These are phyloP conservation scores for Colletotrichum agaves DNA, from an alignment of 2,329 filamentous ascomycete species.

Conservation along the genomic window DNA sequence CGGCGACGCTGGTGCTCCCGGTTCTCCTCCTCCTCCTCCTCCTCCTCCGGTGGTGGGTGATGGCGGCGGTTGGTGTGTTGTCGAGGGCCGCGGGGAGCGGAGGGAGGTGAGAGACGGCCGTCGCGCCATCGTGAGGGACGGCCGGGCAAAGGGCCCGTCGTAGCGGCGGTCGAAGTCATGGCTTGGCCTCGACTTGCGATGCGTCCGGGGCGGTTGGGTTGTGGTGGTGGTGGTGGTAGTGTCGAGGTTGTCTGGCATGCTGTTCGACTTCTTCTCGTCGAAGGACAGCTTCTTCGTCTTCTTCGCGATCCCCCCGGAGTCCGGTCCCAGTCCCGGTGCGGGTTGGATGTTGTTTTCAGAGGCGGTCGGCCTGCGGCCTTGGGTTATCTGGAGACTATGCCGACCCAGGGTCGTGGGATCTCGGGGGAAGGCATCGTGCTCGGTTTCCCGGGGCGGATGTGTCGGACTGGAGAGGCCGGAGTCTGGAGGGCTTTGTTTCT, in stretches of 20 bases:
- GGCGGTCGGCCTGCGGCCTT: neutral
- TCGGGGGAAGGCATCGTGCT: neutral
- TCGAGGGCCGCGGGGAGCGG: neutral
- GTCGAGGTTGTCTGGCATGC: slow-evolving; percentile 7
- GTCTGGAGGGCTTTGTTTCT: slow-evolving; percentile 1
- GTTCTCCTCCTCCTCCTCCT: no score
- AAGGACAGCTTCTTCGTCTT: neutral
- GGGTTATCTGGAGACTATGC: slow-evolving; percentile 28
- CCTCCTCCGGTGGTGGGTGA: neutral
- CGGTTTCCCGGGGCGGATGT: neutral
- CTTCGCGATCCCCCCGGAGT: neutral
- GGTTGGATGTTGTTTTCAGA: neutral
- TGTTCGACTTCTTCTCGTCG: slow-evolving; percentile 18
- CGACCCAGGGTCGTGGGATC: slow-evolving; percentile 16
- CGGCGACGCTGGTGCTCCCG: neutral
- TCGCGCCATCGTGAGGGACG: slow-evolving; percentile 17
- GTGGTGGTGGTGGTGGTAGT: neutral
- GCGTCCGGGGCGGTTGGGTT: neutral
- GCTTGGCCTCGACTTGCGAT: slow-evolving; percentile 7
- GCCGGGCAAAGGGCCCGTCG: slow-evolving; percentile 36
- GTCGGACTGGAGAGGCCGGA: neutral
- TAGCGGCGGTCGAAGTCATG: slow-evolving; percentile 36
- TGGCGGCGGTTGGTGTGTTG: neutral
- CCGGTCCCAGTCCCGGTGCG: neutral
- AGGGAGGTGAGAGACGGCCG: slow-evolving; percentile 2